Evolutionary conservation across 345 rosid species (phyloP).

Genomic region (Erucastrum elatum): DNA sequence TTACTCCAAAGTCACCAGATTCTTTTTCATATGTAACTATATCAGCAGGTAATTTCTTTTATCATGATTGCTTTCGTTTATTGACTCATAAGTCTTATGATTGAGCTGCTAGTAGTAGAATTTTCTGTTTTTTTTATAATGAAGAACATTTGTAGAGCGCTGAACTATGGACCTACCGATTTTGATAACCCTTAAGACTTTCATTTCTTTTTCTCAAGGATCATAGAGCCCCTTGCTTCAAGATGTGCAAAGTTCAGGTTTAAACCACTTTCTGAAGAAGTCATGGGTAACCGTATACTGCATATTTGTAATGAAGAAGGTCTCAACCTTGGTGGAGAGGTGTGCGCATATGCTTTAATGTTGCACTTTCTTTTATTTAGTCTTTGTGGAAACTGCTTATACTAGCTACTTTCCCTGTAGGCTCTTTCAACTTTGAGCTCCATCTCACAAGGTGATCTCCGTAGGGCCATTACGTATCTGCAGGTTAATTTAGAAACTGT

Average conservation of each 20-base stretch:
- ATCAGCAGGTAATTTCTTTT: constrained; percentile 73
- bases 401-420: constrained; percentile 38
- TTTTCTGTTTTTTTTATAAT: background rate
- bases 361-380: constrained; percentile 8
- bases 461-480: constrained; percentile 92
- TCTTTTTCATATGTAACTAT: constrained; percentile 90
- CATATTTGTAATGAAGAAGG: constrained; percentile 91
- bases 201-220: constrained; percentile 49
- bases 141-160: background rate
- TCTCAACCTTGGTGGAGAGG: constrained; percentile 72
- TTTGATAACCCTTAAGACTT: constrained; percentile 23
- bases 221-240: constrained; percentile 98
- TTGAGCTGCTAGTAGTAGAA: background rate
- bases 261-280: constrained; percentile 93
- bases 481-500: constrained; percentile 52
- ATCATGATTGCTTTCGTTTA: constrained; percentile 6
- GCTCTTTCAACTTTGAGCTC: constrained; percentile 84
- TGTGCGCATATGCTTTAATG: constrained; percentile 30
- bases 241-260: constrained; percentile 99
- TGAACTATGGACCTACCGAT: background rate
- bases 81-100: background rate
- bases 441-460: constrained; percentile 95
- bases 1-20: constrained; percentile 91
- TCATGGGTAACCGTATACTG: constrained; percentile 74
- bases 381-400: constrained; percentile 13